Conservation (phyloP, 306 rosid genomes). For the Calophaca sinica region DNA sequence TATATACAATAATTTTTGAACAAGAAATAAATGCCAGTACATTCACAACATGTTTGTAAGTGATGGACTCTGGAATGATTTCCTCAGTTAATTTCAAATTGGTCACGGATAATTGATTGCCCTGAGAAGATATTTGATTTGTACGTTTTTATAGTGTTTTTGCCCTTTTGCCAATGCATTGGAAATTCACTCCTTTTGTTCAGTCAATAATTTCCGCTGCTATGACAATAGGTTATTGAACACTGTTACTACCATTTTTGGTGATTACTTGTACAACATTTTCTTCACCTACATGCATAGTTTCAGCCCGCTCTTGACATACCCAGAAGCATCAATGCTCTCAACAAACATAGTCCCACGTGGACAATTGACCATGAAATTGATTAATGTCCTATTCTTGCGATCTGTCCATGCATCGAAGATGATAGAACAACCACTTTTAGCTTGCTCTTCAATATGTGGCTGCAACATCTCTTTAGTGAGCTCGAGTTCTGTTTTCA, state of each 20-base stretch:
- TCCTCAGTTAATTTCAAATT: not conserved
- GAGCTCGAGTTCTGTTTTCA: not conserved
- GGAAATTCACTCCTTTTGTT: constrained; percentile 32
- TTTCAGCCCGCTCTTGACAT: no score
- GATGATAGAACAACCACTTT: not conserved
- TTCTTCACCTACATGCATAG: no score
- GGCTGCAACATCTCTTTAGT: not conserved
- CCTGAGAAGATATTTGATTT: constrained; percentile 28
- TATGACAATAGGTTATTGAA: constrained; percentile 49
- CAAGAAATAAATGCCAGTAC: not conserved
- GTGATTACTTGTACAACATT: no score
- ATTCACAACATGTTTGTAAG: constrained; percentile 19
- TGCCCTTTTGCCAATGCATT: constrained; percentile 16
- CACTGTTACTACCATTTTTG: not conserved
- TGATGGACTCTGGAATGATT: not conserved
- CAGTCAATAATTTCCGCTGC: constrained; percentile 19
- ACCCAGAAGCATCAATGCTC: no score
- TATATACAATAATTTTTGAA: not conserved
- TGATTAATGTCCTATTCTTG: no score
- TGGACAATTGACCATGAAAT: no score
- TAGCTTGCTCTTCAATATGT: not conserved
- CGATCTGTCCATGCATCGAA: no score
- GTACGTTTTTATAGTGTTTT: constrained; percentile 18
- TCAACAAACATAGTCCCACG: no score
- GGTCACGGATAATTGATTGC: constrained; percentile 21